phyloP scores from a whole-genome alignment of 192 early-diverging fungal genomes.

The Podila clonocystis region DNA sequence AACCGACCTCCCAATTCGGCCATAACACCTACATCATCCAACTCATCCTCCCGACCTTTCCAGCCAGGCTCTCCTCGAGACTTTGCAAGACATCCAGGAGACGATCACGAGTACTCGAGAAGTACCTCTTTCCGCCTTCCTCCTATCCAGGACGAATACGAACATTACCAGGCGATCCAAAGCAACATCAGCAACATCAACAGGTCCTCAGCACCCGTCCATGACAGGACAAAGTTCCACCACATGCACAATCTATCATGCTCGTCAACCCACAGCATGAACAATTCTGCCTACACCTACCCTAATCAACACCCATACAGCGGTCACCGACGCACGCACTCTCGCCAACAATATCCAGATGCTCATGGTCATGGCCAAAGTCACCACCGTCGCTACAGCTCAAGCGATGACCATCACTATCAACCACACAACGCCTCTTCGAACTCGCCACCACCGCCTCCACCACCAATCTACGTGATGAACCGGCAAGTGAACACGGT shows the following conservation, averaged over 20 bases:
- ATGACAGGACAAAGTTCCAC: not conserved
- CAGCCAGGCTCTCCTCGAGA: not conserved
- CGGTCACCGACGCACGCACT: not conserved
- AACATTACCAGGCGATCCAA: not conserved
- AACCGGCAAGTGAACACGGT: conserved; percentile 42
- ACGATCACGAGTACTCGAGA: not conserved
- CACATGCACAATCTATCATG: too few relatives aligned
- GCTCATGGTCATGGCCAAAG: not conserved
- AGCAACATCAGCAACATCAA: not conserved
- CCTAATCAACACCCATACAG: not conserved
- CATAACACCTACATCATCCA: not conserved
- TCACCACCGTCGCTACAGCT: conserved; percentile 3
- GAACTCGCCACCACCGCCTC: not conserved
- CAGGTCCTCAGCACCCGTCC: not conserved
- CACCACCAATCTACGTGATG: conserved; percentile 34
- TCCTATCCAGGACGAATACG: not conserved
- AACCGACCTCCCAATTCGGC: too few relatives aligned
- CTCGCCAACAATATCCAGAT: not conserved
- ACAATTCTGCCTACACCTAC: not conserved
- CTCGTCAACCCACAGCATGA: too few relatives aligned
- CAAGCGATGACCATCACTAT: conserved; percentile 2
- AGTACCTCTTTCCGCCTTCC: not conserved
- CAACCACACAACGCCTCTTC: not conserved
- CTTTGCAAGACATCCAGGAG: not conserved
- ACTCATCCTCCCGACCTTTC: not conserved